A percentile compares a stretch with the other conserved stretches of the same genome.
Evolutionary conservation across 1,284 basidiomycete genomes (phyloP).

Genomic region (Ustilago loliicola): DNA sequence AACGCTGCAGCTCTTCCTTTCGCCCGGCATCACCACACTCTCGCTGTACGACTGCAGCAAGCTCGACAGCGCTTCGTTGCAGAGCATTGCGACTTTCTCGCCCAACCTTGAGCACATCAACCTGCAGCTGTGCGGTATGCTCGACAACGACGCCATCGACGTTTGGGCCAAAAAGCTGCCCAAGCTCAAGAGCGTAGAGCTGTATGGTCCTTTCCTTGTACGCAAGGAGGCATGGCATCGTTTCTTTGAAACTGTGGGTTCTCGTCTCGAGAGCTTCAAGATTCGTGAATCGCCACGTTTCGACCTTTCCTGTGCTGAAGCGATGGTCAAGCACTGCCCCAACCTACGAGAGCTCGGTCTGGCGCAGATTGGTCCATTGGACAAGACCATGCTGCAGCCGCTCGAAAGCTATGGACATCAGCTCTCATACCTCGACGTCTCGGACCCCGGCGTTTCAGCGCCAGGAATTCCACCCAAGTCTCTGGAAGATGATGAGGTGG

Average conservation of each 20-base stretch:
- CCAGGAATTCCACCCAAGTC: constrained; percentile 70
- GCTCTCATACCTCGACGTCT: constrained; percentile 77
- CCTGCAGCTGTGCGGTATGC: constrained; percentile 88
- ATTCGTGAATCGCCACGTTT: constrained; percentile 86
- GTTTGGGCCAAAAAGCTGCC: constrained; percentile 79
- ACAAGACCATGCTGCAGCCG: constrained; percentile 60
- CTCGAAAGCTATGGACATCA: constrained; percentile 71
- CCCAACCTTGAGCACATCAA: constrained; percentile 71
- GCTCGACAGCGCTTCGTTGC: constrained; percentile 59
- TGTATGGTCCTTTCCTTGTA: constrained; percentile 90
- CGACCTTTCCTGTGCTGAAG: constrained; percentile 79
- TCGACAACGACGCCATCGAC: constrained; percentile 79
- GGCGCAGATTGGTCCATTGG: constrained; percentile 79
- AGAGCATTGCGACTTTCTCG: constrained; percentile 58
- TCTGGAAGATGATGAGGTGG: constrained; percentile 76
- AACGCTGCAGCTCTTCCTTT: constrained; percentile 86
- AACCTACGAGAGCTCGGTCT: constrained; percentile 80
- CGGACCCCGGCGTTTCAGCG: constrained; percentile 73
- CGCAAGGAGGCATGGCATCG: constrained; percentile 80
- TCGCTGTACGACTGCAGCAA: constrained; percentile 88
- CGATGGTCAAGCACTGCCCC: constrained; percentile 78
- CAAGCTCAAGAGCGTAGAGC: constrained; percentile 79
- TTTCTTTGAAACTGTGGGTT: constrained; percentile 79
- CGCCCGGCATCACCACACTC: constrained; percentile 78
- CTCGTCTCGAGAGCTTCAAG: constrained; percentile 79